These are phyloP conservation scores for Singerocomus inundabilis DNA, from an alignment of 1,284 basidiomycete genomes.

Conservation along the genomic window DNA sequence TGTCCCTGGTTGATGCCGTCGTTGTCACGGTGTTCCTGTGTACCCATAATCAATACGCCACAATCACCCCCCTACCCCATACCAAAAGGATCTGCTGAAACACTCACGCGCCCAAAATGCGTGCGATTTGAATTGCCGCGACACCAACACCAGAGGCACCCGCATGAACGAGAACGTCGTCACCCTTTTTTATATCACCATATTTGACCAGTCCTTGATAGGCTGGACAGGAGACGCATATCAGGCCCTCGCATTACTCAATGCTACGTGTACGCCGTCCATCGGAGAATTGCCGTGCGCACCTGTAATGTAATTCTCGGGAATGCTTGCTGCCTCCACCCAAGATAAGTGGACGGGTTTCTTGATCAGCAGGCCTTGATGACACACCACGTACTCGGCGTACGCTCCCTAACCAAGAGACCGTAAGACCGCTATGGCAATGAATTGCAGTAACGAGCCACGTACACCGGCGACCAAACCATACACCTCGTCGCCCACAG, in stretches of 20 bases:
- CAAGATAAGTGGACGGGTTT: slow-evolving; percentile 81
- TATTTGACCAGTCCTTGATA: slow-evolving; percentile 80
- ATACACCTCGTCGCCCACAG: slow-evolving; percentile 82
- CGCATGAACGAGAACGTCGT: slow-evolving; percentile 85
- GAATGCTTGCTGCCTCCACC: slow-evolving; percentile 82
- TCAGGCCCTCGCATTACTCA: slow-evolving; percentile 5
- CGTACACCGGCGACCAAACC: slow-evolving; percentile 73
- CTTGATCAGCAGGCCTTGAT: slow-evolving; percentile 65
- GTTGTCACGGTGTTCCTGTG: slow-evolving; percentile 69
- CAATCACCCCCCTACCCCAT: background rate
- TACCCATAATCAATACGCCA: slow-evolving; percentile 5
- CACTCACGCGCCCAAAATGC: slow-evolving; percentile 69
- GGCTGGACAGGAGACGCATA: slow-evolving; percentile 43
- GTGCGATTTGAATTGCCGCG: slow-evolving; percentile 88
- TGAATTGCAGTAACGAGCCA: slow-evolving; percentile 2
- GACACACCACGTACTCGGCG: slow-evolving; percentile 81
- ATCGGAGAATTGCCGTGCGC: slow-evolving; percentile 20
- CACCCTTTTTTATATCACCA: slow-evolving; percentile 67
- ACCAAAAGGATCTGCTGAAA: slow-evolving; percentile 1
- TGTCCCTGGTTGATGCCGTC: slow-evolving; percentile 85
- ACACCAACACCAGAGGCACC: slow-evolving; percentile 90
- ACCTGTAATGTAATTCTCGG: slow-evolving; percentile 88
- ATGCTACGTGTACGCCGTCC: background rate
- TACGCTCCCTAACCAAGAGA: slow-evolving; percentile 72
- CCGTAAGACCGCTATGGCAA: slow-evolving; percentile 9